phyloP scores from a whole-genome alignment of 306 rosid species.

The Gastrolobium villosum region DNA sequence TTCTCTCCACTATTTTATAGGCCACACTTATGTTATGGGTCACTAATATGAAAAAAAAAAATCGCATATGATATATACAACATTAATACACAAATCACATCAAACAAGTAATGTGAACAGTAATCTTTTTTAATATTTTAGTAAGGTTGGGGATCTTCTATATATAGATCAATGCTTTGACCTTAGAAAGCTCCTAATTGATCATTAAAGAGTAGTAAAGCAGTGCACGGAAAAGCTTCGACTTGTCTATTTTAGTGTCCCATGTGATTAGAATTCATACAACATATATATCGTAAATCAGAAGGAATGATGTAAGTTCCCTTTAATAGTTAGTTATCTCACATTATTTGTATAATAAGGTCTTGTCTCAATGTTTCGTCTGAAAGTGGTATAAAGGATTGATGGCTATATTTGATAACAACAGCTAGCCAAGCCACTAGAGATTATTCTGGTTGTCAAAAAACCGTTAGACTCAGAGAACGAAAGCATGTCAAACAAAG shows the following conservation, averaged over 20 bases:
- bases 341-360: neutral
- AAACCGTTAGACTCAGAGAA: conserved; percentile 58
- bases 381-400: conserved; percentile 22
- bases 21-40: no score
- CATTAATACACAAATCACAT: no score
- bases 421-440: conserved; percentile 2
- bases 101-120: no score
- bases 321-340: conserved; percentile 26
- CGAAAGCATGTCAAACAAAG: conserved; percentile 45
- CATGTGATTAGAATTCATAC: neutral
- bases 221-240: conserved; percentile 8
- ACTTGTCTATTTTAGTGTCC: conserved; percentile 37
- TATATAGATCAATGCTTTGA: neutral
- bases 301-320: conserved; percentile 42
- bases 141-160: neutral
- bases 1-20: no score
- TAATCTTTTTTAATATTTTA: no score
- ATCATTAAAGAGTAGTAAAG: neutral
- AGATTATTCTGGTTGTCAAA: conserved; percentile 2
- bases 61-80: no score
- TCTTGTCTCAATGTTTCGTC: conserved; percentile 25
- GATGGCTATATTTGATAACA: conserved; percentile 40
- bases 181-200: neutral
- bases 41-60: no score
- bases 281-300: conserved; percentile 41